Evolutionary conservation across 1,284 basidiomycete genomes (phyloP), one percentile per base, ranked within the genome.

Genomic region (Tausonia pullulans): DNA sequence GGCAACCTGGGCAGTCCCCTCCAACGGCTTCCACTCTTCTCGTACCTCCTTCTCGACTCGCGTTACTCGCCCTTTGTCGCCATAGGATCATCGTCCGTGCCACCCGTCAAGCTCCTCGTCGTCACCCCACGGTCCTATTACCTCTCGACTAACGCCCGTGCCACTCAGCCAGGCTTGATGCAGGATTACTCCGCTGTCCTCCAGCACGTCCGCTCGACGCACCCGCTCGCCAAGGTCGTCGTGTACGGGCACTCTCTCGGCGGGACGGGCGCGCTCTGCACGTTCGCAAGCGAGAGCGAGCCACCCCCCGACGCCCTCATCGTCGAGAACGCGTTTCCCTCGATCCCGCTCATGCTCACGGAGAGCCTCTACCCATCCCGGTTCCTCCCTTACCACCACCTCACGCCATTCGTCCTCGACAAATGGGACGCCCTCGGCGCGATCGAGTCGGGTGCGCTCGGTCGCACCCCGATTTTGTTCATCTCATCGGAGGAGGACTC

Each of bases 1-100:
- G 64, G 64, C 46, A 65, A 65, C 60, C 56, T 62, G 41, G 64
- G 64, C 4, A 61, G 60, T 5, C 60, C 60, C 11, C n/a, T 65
- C 14, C 16, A 14, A 9, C 60, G 64, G 3, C 44, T 65, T 3
- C 64, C 64, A 2, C 48, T 61, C 46, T 65, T 65, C 51, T 45
- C 53, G 3, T 56, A 65, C n/a, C 64, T 65, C 49, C 27, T 27
- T 27, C 64, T 65, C 16, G 27, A 50, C 40, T 61, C 54, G 3
- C 39, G 16, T 6, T 41, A 11, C 27, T 65, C 64, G 16, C 64
- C 64, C n/a, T 62, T 65, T 27, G 27, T 27, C 27, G 27, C 27
- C 27, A 27, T 27, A 27, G 27, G 27, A 27, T 27, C 27, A 27
- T 27, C 27, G 27, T 44, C 39, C 40, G 16, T 5, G 0, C 40